These are phyloP conservation scores for Raphanus hybrid DNA, from an alignment of 441 rosid genomes.

Conservation along the genomic window DNA sequence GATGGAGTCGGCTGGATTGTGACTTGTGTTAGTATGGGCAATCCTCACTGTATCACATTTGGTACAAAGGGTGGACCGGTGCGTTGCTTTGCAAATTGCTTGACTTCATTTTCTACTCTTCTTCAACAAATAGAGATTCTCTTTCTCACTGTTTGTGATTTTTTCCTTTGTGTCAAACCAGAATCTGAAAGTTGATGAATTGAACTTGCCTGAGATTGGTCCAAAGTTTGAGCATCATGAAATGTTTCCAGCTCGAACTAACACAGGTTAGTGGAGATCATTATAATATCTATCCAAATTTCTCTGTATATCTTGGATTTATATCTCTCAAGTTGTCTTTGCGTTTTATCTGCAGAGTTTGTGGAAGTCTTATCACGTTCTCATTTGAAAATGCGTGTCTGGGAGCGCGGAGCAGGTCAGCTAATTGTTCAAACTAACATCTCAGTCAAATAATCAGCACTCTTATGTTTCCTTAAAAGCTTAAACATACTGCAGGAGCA, in stretches of 20 bases:
- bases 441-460: not conserved
- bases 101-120: not conserved
- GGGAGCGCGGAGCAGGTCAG: constrained; percentile 99
- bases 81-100: constrained; percentile 28
- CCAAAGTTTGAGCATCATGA: constrained; percentile 92
- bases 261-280: constrained; percentile 69
- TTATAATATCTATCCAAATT: not conserved
- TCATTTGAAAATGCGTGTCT: constrained; percentile 93
- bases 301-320: not conserved
- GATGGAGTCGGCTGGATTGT: too few relatives aligned
- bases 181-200: constrained; percentile 76
- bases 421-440: not conserved
- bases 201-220: constrained; percentile 82
- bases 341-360: constrained; percentile 62
- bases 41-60: too few relatives aligned
- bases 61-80: constrained; percentile 49
- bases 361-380: constrained; percentile 80
- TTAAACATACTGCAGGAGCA: constrained; percentile 60
- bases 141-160: constrained; percentile 3
- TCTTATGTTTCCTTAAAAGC: constrained; percentile 12
- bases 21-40: too few relatives aligned
- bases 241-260: constrained; percentile 90
- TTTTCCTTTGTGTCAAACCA: constrained; percentile 38
- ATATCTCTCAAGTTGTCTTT: not conserved
- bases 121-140: not conserved